A percentile compares a stretch with the other conserved stretches of the same genome.
phyloP scores from a whole-genome alignment of 768 basidiomycete genomes.

The Terana coerulea region DNA sequence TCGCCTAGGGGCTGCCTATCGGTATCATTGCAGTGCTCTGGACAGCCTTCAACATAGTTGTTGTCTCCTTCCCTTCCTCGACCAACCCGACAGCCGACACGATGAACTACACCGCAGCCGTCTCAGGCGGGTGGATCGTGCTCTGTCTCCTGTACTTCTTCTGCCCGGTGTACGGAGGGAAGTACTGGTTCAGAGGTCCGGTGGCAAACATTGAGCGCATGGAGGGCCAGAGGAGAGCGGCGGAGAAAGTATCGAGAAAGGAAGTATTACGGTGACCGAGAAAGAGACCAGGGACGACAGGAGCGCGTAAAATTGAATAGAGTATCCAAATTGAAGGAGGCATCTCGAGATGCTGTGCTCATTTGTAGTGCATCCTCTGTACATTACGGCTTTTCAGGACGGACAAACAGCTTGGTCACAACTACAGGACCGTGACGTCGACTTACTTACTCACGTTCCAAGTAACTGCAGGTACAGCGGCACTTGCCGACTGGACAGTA shows the following conservation, averaged over 20 bases:
- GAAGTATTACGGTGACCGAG: no score
- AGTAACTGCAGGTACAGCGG: no score
- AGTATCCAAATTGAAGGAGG: no score
- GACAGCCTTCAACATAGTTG: slow-evolving; percentile 34
- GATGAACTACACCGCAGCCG: slow-evolving; percentile 40
- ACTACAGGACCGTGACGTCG: no score
- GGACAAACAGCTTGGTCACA: no score
- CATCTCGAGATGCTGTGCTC: no score
- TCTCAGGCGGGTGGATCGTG: slow-evolving; percentile 30
- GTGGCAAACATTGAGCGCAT: slow-evolving; percentile 13
- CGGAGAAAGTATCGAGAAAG: not conserved
- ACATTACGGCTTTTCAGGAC: no score
- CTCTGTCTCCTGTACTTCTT: slow-evolving; percentile 36
- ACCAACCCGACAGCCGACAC: slow-evolving; percentile 26
- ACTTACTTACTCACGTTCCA: no score
- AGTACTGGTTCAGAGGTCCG: slow-evolving; percentile 27
- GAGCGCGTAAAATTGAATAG: no score
- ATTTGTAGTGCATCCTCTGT: no score
- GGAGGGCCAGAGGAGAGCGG: not conserved
- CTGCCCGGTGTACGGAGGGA: slow-evolving; percentile 28
- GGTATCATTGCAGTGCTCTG: slow-evolving; percentile 31
- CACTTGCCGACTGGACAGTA: no score
- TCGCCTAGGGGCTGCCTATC: slow-evolving; percentile 26
- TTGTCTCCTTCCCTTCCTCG: slow-evolving; percentile 33
- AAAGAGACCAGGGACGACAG: no score